A percentile compares a stretch with the other conserved stretches of the same genome.
These are phyloP conservation scores for Periconia macrospinosa DNA, from an alignment of 2,329 filamentous ascomycete genomes.

Conservation along the genomic window DNA sequence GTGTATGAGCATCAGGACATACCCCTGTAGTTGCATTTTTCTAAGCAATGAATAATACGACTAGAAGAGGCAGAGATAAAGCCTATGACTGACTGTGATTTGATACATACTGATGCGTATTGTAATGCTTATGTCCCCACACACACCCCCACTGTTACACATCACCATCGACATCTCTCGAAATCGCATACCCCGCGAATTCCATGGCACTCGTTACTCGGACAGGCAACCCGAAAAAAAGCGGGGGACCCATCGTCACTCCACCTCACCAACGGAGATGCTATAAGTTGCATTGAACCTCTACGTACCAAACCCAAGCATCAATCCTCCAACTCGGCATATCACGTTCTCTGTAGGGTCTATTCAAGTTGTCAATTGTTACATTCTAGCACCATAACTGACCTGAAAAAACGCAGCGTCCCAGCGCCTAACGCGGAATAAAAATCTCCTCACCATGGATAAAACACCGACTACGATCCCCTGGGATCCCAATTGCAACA, in stretches of 20 bases:
- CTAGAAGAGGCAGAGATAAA: no score
- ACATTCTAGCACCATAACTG: constrained; percentile 29
- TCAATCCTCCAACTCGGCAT: neutral
- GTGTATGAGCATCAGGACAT: no score
- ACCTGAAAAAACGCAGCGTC: constrained; percentile 35
- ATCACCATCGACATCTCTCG: no score
- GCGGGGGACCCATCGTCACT: neutral
- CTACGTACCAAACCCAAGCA: neutral
- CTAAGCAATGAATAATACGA: no score
- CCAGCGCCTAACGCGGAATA: constrained; percentile 47
- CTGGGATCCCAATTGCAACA: constrained; percentile 57
- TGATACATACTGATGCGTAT: no score
- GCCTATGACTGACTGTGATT: no score
- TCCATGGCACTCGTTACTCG: neutral
- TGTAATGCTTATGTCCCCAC: no score
- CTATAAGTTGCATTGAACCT: neutral
- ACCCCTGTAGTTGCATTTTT: no score
- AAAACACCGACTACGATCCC: constrained; percentile 53
- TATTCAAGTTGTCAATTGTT: neutral
- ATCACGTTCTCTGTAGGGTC: neutral
- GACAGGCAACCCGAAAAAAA: neutral
- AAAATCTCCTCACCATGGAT: constrained; percentile 49
- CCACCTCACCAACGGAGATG: neutral
- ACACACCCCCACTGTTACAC: no score
- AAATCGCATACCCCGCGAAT: neutral